Evolutionary conservation across 2,329 filamentous ascomycete genomes (phyloP).

Genomic region (Geosmithia morbida): DNA sequence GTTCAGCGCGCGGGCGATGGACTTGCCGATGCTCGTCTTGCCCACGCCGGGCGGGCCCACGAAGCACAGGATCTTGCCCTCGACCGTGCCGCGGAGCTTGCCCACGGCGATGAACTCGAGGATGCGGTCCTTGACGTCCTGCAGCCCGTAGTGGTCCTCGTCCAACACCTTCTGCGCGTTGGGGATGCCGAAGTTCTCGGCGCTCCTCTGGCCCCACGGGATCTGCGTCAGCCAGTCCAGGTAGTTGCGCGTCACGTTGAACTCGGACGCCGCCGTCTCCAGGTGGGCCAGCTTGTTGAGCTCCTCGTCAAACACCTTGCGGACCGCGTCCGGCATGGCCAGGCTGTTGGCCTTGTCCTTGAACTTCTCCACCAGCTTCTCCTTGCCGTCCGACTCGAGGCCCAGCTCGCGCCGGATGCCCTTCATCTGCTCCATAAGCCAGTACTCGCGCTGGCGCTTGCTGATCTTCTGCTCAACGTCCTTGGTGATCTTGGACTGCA

Average conservation of each 20-base stretch:
- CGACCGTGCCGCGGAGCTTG: slow-evolving; percentile 89
- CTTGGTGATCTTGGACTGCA: slow-evolving; percentile 95
- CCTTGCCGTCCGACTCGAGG: slow-evolving; percentile 94
- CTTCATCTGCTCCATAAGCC: slow-evolving; percentile 99
- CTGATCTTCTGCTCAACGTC: slow-evolving; percentile 96
- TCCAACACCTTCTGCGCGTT: slow-evolving; percentile 84
- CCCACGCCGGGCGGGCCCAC: slow-evolving; percentile 95
- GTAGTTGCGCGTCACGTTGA: slow-evolving; percentile 97
- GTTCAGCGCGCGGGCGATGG: slow-evolving; percentile 86
- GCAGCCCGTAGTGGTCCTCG: slow-evolving; percentile 90
- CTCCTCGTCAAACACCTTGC: slow-evolving; percentile 97
- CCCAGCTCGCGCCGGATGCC: slow-evolving; percentile 90
- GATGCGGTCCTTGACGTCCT: slow-evolving; percentile 97
- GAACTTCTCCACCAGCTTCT: slow-evolving; percentile 95
- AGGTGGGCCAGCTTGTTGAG: slow-evolving; percentile 93
- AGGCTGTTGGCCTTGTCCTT: slow-evolving; percentile 88
- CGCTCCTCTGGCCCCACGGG: slow-evolving; percentile 88
- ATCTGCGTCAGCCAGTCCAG: slow-evolving; percentile 98
- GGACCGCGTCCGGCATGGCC: slow-evolving; percentile 92
- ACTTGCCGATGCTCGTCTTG: slow-evolving; percentile 98
- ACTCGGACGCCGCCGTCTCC: slow-evolving; percentile 91
- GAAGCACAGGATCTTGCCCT: slow-evolving; percentile 96
- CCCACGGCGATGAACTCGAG: slow-evolving; percentile 97
- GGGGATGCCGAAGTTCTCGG: slow-evolving; percentile 91
- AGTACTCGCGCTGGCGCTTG: slow-evolving; percentile 94